Conservation (phyloP, 1,284 basidiomycete species). For the Leccinum pallidistipes region DNA sequence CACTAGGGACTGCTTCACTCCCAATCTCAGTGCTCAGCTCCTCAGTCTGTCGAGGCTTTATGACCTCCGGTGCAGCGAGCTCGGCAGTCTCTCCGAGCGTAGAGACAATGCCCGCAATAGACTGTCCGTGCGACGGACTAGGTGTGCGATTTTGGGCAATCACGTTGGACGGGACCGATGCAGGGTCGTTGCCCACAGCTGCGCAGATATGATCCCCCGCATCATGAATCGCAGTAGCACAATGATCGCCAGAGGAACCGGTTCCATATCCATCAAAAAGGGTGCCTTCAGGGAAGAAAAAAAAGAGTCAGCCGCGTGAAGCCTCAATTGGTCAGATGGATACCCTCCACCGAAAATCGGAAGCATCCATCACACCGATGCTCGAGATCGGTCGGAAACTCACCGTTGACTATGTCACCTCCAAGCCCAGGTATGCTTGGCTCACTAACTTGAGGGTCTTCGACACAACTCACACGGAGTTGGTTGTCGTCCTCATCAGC, state of each 20-base stretch:
- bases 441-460: conserved; percentile 40
- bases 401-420: conserved; percentile 44
- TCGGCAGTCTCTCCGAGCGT: conserved; percentile 17
- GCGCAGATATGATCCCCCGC: conserved; percentile 6
- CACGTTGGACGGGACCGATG: conserved; percentile 14
- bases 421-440: conserved; percentile 35
- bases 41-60: conserved; percentile 11
- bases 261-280: conserved; percentile 24
- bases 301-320: conserved; percentile 29
- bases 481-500: conserved; percentile 46
- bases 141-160: conserved; percentile 10
- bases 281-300: conserved; percentile 26
- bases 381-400: conserved; percentile 40
- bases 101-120: conserved; percentile 15
- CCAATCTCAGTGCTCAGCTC: conserved; percentile 21
- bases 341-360: conserved; percentile 19
- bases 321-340: conserved; percentile 10
- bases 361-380: conserved; percentile 33
- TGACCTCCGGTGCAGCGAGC: conserved; percentile 8
- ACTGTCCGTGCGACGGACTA: conserved; percentile 14
- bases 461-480: conserved; percentile 47
- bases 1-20: conserved; percentile 26
- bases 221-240: conserved; percentile 15
- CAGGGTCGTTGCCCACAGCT: conserved; percentile 11
- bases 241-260: conserved; percentile 21